phyloP scores from a whole-genome alignment of 768 basidiomycete species.

The Suillus brevipes region DNA sequence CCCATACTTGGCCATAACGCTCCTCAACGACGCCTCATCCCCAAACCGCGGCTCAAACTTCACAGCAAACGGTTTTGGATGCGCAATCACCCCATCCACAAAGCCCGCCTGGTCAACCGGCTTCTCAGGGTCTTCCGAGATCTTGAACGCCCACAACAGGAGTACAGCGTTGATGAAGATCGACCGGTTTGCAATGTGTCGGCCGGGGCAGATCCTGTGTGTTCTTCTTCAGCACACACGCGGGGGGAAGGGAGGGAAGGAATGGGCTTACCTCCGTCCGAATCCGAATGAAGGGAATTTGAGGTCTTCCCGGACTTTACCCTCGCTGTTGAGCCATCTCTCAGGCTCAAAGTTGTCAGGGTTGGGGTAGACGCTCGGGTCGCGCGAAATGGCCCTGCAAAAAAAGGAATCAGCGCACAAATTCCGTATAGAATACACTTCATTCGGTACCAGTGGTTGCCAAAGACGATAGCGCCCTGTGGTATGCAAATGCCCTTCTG shows the following conservation, averaged over 20 bases:
- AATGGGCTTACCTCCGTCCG: conserved; percentile 38
- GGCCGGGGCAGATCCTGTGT: conserved; percentile 62
- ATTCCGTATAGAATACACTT: neutral
- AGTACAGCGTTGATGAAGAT: conserved; percentile 66
- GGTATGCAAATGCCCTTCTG: conserved; percentile 39
- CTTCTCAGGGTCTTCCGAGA: conserved; percentile 48
- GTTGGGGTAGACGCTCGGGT: conserved; percentile 49
- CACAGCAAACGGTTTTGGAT: conserved; percentile 62
- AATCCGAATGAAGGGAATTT: conserved; percentile 58
- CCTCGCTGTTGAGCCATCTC: no score
- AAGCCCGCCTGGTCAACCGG: conserved; percentile 66
- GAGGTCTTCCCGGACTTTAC: conserved; percentile 42
- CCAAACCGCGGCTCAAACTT: conserved; percentile 50
- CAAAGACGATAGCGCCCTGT: conserved; percentile 36
- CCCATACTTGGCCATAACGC: conserved; percentile 27
- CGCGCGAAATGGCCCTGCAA: conserved; percentile 53
- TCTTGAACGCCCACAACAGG: conserved; percentile 63
- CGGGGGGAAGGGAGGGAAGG: neutral
- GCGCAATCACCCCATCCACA: conserved; percentile 62
- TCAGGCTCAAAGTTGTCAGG: no score
- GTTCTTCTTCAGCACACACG: no score
- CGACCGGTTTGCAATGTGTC: conserved; percentile 60
- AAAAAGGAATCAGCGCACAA: neutral
- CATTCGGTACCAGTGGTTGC: conserved; percentile 34
- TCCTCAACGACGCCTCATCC: conserved; percentile 25